phyloP scores from a whole-genome alignment of 371 early-diverging fungal species.

The Mortierella sp. region DNA sequence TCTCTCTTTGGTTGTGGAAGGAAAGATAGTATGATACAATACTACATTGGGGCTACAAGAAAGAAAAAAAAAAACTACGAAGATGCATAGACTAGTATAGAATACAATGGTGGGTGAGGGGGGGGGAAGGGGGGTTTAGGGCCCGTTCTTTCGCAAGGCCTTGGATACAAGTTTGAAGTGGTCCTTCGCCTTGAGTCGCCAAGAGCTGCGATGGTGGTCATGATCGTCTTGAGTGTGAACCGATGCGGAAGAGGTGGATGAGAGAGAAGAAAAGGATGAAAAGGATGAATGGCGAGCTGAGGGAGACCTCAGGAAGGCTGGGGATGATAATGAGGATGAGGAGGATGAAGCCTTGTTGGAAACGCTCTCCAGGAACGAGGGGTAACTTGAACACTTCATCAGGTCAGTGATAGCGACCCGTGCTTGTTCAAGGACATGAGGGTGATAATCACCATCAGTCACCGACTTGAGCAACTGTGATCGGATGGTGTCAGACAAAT shows the following conservation, averaged over 20 bases:
- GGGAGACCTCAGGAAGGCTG: not conserved
- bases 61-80: too few relatives aligned
- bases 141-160: slow-evolving; percentile 10
- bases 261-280: slow-evolving; percentile 6
- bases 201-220: slow-evolving; percentile 7
- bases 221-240: not conserved
- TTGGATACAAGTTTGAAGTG: slow-evolving; percentile 23
- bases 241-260: slow-evolving; percentile 7
- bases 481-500: slow-evolving; percentile 29
- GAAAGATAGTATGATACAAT: too few relatives aligned
- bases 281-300: not conserved
- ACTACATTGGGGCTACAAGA: too few relatives aligned
- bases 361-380: slow-evolving; percentile 27
- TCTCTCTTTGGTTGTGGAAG: too few relatives aligned
- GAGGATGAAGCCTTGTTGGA: slow-evolving; percentile 3
- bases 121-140: not conserved
- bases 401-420: slow-evolving; percentile 24
- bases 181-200: slow-evolving; percentile 23
- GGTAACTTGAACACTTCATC: slow-evolving; percentile 40
- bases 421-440: slow-evolving; percentile 19
- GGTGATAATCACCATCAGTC: slow-evolving; percentile 35
- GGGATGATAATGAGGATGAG: slow-evolving; percentile 6
- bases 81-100: too few relatives aligned
- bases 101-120: not conserved
- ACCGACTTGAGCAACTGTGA: slow-evolving; percentile 23